Base-by-base conservation (phyloP, 371 early-diverging fungal genomes). In the Syncephalastrum contaminatum region DNA sequence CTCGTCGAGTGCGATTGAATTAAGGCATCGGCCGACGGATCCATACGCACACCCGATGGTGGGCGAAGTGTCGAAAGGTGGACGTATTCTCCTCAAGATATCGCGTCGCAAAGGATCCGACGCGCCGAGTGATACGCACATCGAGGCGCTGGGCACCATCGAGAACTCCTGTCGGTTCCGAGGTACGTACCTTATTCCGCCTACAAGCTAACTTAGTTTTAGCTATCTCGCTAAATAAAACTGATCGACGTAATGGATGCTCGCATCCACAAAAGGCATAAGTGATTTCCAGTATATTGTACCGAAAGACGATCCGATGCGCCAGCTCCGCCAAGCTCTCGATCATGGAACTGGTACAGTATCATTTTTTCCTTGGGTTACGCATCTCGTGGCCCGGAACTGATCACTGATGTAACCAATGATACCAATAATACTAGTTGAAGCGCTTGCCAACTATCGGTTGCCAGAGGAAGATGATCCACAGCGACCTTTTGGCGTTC, bases 21-120 rank as follows among this genome's bases (percentile, higher is more conserved):
- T 88, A 6, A 62, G 73, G 1, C 82, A 67, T 56, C 60, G 87
- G 12, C 79, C 79, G 4, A 58, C 66, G 13, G 83, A 86, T 61
- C 78, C 78, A 0, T 90, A 88, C 64, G 75, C 74, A 1, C 88
- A 87, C 62, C 82, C 88, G 8, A 74, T 88, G 21, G 55, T 67
- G 20, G 87, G 87, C 20, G 79, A 84, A 18, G 57, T 82, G 19
- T 48, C 81, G 20, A 54, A 62, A 13, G 73, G 82, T 3, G 44
- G 76, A 4, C 82, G 84, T 47, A 48, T 88, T 36, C 50, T 88
- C 6, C 66, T 84, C 6, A 86, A 85, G 60, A 81, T 88, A 8
- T 84, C 86, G n/a, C 57, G 76, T 49, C 75, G 74, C 2, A 63
- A 68, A 72, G 63, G 51, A 51, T 59, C 21, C 66, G 64, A 43